Percentiles rank a stretch among this genome's conserved stretches.
Conservation (phyloP, 176 grass and related monocot genomes). For the Dactylis glomerata region DNA sequence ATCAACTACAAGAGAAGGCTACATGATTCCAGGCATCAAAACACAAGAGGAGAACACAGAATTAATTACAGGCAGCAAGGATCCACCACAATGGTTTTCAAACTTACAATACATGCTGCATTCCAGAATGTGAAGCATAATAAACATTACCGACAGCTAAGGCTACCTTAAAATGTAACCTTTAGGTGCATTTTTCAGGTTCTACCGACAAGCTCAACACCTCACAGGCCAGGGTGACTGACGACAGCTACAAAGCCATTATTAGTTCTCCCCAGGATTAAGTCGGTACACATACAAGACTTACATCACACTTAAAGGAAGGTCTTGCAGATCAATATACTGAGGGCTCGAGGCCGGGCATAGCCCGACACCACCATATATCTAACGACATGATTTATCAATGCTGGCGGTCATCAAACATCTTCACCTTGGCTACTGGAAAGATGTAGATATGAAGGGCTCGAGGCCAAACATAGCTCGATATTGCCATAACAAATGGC, state of each 20-base stretch:
- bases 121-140: neutral
- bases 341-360: neutral
- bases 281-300: neutral
- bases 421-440: constrained; percentile 28
- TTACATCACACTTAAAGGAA: neutral
- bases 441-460: neutral
- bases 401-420: neutral
- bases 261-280: neutral
- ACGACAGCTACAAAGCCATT: neutral
- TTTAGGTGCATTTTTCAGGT: constrained; percentile 23
- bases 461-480: neutral
- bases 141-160: neutral
- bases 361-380: neutral
- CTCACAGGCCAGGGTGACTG: neutral
- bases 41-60: neutral
- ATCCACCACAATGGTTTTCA: neutral
- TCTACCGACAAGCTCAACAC: constrained; percentile 1
- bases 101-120: neutral
- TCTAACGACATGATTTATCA: neutral
- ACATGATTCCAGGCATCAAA: no score
- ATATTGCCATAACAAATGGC: neutral
- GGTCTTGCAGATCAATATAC: neutral
- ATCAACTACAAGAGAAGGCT: no score
- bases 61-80: neutral
- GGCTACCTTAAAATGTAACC: neutral